Evolutionary conservation across 106 monocot species (phyloP), one percentile per base, ranked within the genome.

Genomic region (Acorus gramineus): DNA sequence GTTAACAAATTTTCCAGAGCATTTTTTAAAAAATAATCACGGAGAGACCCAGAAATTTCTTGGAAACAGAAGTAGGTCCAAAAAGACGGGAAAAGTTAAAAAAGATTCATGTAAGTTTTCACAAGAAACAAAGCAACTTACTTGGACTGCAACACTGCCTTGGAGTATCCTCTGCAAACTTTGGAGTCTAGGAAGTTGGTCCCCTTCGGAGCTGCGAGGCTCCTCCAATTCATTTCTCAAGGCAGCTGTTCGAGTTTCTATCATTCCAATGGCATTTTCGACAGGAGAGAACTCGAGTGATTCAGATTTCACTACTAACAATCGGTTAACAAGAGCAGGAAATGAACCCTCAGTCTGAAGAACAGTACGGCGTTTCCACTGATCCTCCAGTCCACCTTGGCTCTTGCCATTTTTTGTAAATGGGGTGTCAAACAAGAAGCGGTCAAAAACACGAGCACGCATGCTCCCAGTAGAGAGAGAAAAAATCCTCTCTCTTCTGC

Each of bases 201-300:
- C 98, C 42, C 92, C 98, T 66, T 99, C 98, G 0, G 88, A 81
- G 69, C 92, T 99, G 7, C 98, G 82, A 14, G 98, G 98, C 67
- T 99, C 98, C 62, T 99, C 98, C 47, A 99, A 86, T 64, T 99
- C 98, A 79, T 85, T 92, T 57, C 98, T 77, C 62, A 99, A 66
- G 44, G 98, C 98, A 63, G 92, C 88, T n/a, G 98, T 99, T 55
- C 98, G 66, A 44, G 98, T 99, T 69, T 99, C 98, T 45, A 99
- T 92, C 98, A 99, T 99, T 67, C 98, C 98, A 61, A 99, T 92
- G 4, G 98, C 98, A 67, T 99, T 99, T 64, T 98, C 98, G 54
- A 99, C 98, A 5, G 98, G 98, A 46, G 98, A 92, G 61, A 99
- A 99, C 72, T 99, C 98, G 62, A 89, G 54, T 0, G 92, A 92